Conservation (phyloP, 108 stramenopile species). For the Cyclotella choctawhatcheeana region DNA sequence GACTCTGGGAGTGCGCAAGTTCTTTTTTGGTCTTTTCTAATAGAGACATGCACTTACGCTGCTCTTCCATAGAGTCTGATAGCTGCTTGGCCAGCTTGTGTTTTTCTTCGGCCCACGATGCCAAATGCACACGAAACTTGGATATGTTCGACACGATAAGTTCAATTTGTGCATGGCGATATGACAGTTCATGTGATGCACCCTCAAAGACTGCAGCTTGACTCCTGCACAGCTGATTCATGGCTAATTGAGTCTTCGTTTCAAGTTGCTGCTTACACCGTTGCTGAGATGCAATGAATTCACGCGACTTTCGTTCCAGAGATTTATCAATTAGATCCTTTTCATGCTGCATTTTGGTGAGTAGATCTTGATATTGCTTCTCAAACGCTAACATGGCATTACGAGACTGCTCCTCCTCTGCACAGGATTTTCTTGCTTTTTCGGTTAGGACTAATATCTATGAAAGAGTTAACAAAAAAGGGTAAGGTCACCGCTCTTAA, state of each 20-base stretch:
- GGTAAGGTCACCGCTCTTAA: too few species aligned
- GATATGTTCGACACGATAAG: slow-evolving; percentile 32
- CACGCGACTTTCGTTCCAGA: slow-evolving; percentile 5
- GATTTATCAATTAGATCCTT: slow-evolving; percentile 7
- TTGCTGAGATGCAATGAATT: slow-evolving; percentile 24
- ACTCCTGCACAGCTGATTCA: slow-evolving; percentile 36
- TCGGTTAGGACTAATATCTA: slow-evolving; percentile 41
- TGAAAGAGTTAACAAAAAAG: too few species aligned
- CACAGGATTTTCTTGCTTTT: slow-evolving; percentile 17
- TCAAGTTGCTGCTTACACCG: slow-evolving; percentile 7
- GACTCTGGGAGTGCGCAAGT: not conserved
- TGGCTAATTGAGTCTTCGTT: slow-evolving; percentile 13
- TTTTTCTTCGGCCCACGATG: slow-evolving; percentile 43
- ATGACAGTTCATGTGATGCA: slow-evolving; percentile 28
- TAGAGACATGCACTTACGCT: not conserved
- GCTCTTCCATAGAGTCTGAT: slow-evolving; percentile 2
- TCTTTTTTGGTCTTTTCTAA: slow-evolving; percentile 16
- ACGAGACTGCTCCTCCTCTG: slow-evolving; percentile 1
- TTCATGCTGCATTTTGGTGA: slow-evolving; percentile 12
- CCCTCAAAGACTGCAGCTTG: slow-evolving; percentile 32
- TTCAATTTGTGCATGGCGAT: slow-evolving; percentile 41
- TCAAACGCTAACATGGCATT: slow-evolving; percentile 2
- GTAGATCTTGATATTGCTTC: slow-evolving; percentile 9
- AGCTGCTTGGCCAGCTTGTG: slow-evolving; percentile 17
- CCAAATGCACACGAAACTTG: slow-evolving; percentile 32